Conservation (phyloP, 2,329 filamentous ascomycete species). For the Phyllosticta citriasiana region DNA sequence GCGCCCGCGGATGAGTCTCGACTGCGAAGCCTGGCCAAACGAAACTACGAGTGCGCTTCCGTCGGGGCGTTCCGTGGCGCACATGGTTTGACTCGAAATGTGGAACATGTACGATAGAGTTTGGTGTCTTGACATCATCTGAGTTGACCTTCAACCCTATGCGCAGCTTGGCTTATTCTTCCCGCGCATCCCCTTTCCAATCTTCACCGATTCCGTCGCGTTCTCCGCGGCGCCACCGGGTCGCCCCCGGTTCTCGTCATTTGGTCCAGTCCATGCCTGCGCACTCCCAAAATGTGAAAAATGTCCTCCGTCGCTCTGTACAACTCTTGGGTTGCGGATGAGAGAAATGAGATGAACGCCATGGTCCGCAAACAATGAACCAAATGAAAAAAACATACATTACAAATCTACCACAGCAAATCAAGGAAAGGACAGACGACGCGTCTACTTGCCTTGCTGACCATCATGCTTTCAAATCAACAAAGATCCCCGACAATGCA, state of each 20-base stretch:
- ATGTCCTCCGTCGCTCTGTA: background rate
- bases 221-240: background rate
- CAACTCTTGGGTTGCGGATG: background rate
- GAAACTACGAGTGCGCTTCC: too few relatives aligned
- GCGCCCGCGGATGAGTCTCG: too few relatives aligned
- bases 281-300: background rate
- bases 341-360: background rate
- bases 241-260: background rate
- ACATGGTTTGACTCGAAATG: too few relatives aligned
- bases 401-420: background rate
- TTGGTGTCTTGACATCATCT: slow-evolving; percentile 1
- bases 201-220: background rate
- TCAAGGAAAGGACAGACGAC: too few relatives aligned
- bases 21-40: too few relatives aligned
- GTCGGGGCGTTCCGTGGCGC: too few relatives aligned
- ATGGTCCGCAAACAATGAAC: background rate
- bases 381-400: background rate
- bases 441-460: too few relatives aligned
- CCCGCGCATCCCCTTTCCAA: too few relatives aligned
- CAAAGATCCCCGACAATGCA: background rate
- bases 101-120: background rate
- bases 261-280: background rate
- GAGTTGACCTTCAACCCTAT: too few relatives aligned
- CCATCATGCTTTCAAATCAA: too few relatives aligned
- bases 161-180: too few relatives aligned